Evolutionary conservation across 1,284 basidiomycete genomes (phyloP).

Genomic region (Pascua sp.): DNA sequence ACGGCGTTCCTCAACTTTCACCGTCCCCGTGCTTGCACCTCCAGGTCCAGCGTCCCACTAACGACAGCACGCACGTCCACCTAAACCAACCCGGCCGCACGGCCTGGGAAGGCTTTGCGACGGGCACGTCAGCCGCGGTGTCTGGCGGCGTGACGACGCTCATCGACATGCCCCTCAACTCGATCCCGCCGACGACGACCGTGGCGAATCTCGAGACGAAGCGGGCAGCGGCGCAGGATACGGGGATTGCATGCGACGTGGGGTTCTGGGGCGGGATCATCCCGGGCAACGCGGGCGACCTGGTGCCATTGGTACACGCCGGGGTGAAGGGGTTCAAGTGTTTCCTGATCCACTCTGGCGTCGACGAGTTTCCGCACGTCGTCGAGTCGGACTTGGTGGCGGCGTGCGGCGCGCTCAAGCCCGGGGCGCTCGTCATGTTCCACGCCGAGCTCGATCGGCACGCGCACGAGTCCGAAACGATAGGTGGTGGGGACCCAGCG

Average conservation of each 20-base stretch:
- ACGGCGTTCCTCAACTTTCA: too few relatives aligned
- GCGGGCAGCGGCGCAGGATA: conserved; percentile 58
- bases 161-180: conserved; percentile 94
- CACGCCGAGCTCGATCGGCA: conserved; percentile 76
- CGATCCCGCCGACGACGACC: conserved; percentile 88
- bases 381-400: conserved; percentile 62
- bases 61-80: conserved; percentile 76
- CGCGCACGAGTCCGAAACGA: conserved; percentile 17
- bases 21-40: too few relatives aligned
- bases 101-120: conserved; percentile 88
- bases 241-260: conserved; percentile 64
- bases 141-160: conserved; percentile 87
- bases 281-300: conserved; percentile 66
- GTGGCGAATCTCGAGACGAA: conserved; percentile 69
- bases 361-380: conserved; percentile 92
- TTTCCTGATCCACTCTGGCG: conserved; percentile 88
- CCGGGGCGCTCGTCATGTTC: conserved; percentile 76
- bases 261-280: conserved; percentile 94
- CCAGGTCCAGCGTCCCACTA: background rate
- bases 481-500: conserved; percentile 1
- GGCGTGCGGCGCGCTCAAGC: conserved; percentile 58
- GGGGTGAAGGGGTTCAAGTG: conserved; percentile 94
- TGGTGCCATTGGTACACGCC: conserved; percentile 60
- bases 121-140: conserved; percentile 80
- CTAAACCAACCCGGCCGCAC: conserved; percentile 78